A percentile compares a stretch with the other conserved stretches of the same genome.
Conservation (phyloP, 805 yeast species). For the Schwanniomyces vanrijiae region DNA sequence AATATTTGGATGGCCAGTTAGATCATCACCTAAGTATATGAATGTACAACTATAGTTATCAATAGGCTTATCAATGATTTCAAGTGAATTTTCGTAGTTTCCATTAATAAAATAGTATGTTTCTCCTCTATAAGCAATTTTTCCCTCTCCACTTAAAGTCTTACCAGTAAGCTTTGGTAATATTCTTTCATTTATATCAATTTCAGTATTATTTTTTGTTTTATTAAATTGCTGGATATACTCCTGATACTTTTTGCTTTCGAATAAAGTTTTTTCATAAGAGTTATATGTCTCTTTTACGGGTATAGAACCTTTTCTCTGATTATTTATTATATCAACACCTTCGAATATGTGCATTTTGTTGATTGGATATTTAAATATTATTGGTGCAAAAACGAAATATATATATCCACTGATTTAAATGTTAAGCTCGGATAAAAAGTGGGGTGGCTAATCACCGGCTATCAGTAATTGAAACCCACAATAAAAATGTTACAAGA, state of each 20-base stretch:
- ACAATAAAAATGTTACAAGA: not conserved
- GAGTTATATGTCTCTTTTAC: not conserved
- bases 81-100: conserved; percentile 20
- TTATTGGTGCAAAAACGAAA: not conserved
- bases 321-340: not conserved
- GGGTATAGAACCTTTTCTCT: not conserved
- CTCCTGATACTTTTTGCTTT: conserved; percentile 9
- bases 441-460: not conserved
- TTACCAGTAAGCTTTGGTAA: conserved; percentile 27
- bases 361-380: not conserved
- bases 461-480: not conserved
- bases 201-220: conserved; percentile 13
- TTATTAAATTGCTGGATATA: conserved; percentile 14
- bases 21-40: conserved; percentile 36
- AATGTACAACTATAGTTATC: conserved; percentile 37
- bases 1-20: conserved; percentile 41
- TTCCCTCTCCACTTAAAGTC: conserved; percentile 33
- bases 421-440: not conserved
- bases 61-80: conserved; percentile 19
- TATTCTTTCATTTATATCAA: not conserved
- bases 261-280: not conserved
- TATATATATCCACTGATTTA: not conserved
- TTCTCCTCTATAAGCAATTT: conserved; percentile 32
- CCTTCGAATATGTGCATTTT: not conserved
- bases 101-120: conserved; percentile 36